Percentiles rank a stretch among this genome's conserved stretches.
phyloP scores from a whole-genome alignment of 345 rosid species.

The Firmiana major region DNA sequence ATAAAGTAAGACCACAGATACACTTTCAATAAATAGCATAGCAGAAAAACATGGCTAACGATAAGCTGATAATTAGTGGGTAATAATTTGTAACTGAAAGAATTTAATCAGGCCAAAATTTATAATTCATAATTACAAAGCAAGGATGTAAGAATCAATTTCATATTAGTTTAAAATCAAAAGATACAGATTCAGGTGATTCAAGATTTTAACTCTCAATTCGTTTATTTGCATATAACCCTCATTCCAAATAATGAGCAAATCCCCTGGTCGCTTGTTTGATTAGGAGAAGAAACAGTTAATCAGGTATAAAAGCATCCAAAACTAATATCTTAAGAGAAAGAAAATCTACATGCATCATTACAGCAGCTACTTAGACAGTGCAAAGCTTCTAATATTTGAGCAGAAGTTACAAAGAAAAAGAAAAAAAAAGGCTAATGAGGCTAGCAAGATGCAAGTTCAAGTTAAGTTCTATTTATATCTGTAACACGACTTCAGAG shows the following conservation, averaged over 20 bases:
- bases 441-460: not conserved
- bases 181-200: not conserved
- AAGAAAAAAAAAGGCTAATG: not conserved
- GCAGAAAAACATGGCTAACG: not conserved
- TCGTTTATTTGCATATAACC: not conserved
- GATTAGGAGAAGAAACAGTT: not conserved
- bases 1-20: constrained; percentile 9
- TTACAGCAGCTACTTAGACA: not conserved
- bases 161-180: not conserved
- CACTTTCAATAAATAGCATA: constrained; percentile 11
- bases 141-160: not conserved
- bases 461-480: not conserved
- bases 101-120: not conserved
- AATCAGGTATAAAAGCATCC: not conserved
- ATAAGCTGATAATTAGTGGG: not conserved
- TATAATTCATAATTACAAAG: not conserved
- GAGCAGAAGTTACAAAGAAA: not conserved
- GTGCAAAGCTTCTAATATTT: not conserved
- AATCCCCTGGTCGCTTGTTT: constrained; percentile 1
- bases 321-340: not conserved
- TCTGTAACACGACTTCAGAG: not conserved
- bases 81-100: too few relatives aligned
- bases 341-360: not conserved
- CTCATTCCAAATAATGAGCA: not conserved
- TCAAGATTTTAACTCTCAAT: not conserved